phyloP scores from a whole-genome alignment of 2,329 filamentous ascomycete genomes.

The Ophiostoma populinum region DNA sequence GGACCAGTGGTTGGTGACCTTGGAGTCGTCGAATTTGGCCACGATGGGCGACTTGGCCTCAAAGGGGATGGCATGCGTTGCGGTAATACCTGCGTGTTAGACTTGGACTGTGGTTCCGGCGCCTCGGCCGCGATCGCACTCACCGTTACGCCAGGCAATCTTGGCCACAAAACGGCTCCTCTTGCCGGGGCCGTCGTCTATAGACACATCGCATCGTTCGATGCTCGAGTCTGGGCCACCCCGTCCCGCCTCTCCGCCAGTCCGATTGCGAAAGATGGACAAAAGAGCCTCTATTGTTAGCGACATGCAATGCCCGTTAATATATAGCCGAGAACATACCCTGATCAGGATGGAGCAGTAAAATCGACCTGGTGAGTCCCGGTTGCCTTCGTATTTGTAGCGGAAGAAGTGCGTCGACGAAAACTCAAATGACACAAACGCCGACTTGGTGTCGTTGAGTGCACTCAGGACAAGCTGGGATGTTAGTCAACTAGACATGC shows the following conservation, averaged over 20 bases:
- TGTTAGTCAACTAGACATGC: background rate
- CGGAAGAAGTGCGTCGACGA: slow-evolving; percentile 50
- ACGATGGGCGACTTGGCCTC: slow-evolving; percentile 59
- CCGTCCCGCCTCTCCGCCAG: slow-evolving; percentile 36
- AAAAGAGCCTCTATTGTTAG: slow-evolving; percentile 37
- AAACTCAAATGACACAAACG: slow-evolving; percentile 57
- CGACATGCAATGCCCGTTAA: background rate
- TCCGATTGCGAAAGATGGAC: slow-evolving; percentile 55
- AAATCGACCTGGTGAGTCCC: slow-evolving; percentile 40
- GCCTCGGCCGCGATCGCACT: too few species aligned
- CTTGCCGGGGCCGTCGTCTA: slow-evolving; percentile 53
- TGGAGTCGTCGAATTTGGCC: slow-evolving; percentile 52
- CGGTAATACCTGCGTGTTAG: slow-evolving; percentile 44
- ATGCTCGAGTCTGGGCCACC: slow-evolving; percentile 49
- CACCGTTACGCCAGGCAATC: slow-evolving; percentile 57
- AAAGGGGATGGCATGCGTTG: slow-evolving; percentile 61
- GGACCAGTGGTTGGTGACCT: slow-evolving; percentile 52
- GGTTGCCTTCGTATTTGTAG: slow-evolving; percentile 45
- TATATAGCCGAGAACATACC: slow-evolving; percentile 21
- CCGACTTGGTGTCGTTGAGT: slow-evolving; percentile 65
- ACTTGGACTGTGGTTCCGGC: too few species aligned
- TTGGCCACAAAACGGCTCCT: slow-evolving; percentile 60
- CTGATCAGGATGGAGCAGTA: slow-evolving; percentile 61
- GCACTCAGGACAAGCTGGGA: slow-evolving; percentile 53
- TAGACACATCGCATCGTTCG: slow-evolving; percentile 55